Percentiles rank a stretch among this genome's conserved stretches.
These are phyloP conservation scores for Platanus orientalis DNA, from an alignment of 164 flowering plant species.

Conservation along the genomic window DNA sequence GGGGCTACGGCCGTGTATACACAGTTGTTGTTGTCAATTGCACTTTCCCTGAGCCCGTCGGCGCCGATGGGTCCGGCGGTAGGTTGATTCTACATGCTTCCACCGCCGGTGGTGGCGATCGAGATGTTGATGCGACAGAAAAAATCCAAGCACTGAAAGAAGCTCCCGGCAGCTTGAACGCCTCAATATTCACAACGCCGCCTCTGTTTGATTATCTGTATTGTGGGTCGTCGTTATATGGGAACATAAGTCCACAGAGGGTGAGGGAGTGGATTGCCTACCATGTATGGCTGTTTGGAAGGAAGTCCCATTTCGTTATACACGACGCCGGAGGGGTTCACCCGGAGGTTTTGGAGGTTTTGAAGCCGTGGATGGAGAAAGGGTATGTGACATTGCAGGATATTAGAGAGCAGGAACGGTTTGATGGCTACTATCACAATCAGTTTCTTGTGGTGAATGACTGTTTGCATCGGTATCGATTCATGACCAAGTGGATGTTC, in stretches of 20 bases:
- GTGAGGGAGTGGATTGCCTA: constrained; percentile 92
- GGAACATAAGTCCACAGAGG: constrained; percentile 76
- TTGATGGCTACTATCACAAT: constrained; percentile 94
- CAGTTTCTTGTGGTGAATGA: constrained; percentile 93
- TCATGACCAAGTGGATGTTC: constrained; percentile 84
- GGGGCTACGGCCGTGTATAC: constrained; percentile 96
- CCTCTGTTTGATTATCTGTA: constrained; percentile 73
- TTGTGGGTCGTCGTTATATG: constrained; percentile 84
- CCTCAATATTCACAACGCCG: constrained; percentile 20
- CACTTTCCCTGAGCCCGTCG: constrained; percentile 51
- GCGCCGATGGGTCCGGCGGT: constrained; percentile 56
- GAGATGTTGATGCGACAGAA: constrained; percentile 34
- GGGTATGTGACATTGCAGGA: constrained; percentile 91
- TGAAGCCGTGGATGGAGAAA: constrained; percentile 89
- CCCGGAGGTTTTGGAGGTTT: constrained; percentile 64
- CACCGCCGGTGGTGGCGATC: constrained; percentile 48
- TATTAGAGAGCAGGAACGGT: constrained; percentile 72
- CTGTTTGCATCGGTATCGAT: constrained; percentile 76
- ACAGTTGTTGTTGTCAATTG: constrained; percentile 87
- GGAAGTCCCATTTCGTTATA: constrained; percentile 70
- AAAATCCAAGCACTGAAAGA: constrained; percentile 47
- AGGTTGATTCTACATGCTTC: constrained; percentile 48
- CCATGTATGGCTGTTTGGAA: constrained; percentile 73
- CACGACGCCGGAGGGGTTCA: constrained; percentile 96
- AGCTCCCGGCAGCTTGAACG: constrained; percentile 33